Percentiles rank a stretch among this genome's conserved stretches.
phyloP scores from a whole-genome alignment of 495 filamentous ascomycete species.

The Penicillium bialowiezense region DNA sequence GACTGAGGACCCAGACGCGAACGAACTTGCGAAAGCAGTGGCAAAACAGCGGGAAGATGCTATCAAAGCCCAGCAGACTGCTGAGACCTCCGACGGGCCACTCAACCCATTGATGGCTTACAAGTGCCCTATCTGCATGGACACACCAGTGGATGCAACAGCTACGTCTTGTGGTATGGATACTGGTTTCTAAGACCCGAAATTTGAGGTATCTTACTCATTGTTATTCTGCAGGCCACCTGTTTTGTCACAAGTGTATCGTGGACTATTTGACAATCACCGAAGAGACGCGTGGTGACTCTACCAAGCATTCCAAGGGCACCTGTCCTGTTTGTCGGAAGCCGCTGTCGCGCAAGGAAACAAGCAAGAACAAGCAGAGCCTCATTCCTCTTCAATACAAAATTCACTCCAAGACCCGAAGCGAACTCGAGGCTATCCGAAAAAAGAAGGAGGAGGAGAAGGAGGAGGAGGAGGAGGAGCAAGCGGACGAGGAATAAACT shows the following conservation, averaged over 20 bases:
- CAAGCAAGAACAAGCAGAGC: slow-evolving; percentile 26
- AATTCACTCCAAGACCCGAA: slow-evolving; percentile 43
- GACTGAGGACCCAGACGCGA: not conserved
- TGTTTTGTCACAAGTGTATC: slow-evolving; percentile 83
- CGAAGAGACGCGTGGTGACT: slow-evolving; percentile 40
- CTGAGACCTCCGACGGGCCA: slow-evolving; percentile 44
- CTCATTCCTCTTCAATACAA: slow-evolving; percentile 60
- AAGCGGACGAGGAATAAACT: not conserved
- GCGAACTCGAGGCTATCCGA: not conserved
- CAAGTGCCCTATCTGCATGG: slow-evolving; percentile 85
- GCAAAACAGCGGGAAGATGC: not conserved
- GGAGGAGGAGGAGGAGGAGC: not conserved
- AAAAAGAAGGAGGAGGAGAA: not conserved
- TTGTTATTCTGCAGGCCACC: slow-evolving; percentile 57
- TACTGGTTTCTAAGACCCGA: no score
- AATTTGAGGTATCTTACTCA: not conserved
- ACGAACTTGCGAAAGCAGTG: not conserved
- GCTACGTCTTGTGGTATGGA: slow-evolving; percentile 78
- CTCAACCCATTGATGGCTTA: slow-evolving; percentile 44
- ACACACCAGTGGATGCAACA: slow-evolving; percentile 67
- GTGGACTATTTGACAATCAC: slow-evolving; percentile 67
- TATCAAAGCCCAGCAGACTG: not conserved
- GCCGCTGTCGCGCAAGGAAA: slow-evolving; percentile 28
- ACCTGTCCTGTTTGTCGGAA: slow-evolving; percentile 51
- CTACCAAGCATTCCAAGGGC: slow-evolving; percentile 24